These are phyloP conservation scores for Tolypocladium inflatum DNA, from an alignment of 2,329 filamentous ascomycete genomes.

Conservation along the genomic window DNA sequence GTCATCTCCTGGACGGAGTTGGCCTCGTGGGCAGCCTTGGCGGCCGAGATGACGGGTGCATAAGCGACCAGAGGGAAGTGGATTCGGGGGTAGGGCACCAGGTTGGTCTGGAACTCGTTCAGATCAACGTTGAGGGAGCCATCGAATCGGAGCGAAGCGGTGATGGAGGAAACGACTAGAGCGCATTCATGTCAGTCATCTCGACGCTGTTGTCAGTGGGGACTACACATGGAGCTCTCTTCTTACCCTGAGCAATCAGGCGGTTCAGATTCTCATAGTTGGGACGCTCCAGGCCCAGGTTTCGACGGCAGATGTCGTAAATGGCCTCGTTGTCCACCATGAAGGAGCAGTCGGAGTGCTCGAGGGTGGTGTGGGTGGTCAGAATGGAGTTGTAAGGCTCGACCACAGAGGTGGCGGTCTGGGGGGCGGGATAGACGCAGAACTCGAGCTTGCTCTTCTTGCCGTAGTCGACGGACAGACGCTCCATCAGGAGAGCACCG, in stretches of 20 bases:
- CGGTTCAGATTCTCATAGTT: conserved; percentile 99
- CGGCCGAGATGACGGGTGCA: conserved; percentile 84
- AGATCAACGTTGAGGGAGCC: conserved; percentile 98
- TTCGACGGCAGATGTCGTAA: conserved; percentile 98
- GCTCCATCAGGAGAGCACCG: conserved; percentile 97
- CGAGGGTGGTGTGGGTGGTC: conserved; percentile 96
- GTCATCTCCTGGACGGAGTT: conserved; percentile 98
- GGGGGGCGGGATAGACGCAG: conserved; percentile 96
- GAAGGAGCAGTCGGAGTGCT: conserved; percentile 99
- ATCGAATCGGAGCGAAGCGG: conserved; percentile 95
- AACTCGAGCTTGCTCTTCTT: conserved; percentile 99
- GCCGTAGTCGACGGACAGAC: conserved; percentile 96
- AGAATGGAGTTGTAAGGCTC: conserved; percentile 99
- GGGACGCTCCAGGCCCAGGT: conserved; percentile 92
- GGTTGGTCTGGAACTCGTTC: conserved; percentile 99
- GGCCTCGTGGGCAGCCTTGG: conserved; percentile 94
- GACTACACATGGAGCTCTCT: neutral
- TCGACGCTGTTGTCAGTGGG: neutral
- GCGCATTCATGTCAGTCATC: neutral
- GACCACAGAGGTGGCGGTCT: conserved; percentile 93
- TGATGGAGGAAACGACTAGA: conserved; percentile 93
- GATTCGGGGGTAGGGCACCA: conserved; percentile 97
- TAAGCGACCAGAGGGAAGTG: conserved; percentile 99
- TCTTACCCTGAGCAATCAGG: conserved; percentile 84
- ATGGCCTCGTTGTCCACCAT: conserved; percentile 99